phyloP scores from a whole-genome alignment of 176 grass and related monocot genomes.

The Triticum timopheevii region DNA sequence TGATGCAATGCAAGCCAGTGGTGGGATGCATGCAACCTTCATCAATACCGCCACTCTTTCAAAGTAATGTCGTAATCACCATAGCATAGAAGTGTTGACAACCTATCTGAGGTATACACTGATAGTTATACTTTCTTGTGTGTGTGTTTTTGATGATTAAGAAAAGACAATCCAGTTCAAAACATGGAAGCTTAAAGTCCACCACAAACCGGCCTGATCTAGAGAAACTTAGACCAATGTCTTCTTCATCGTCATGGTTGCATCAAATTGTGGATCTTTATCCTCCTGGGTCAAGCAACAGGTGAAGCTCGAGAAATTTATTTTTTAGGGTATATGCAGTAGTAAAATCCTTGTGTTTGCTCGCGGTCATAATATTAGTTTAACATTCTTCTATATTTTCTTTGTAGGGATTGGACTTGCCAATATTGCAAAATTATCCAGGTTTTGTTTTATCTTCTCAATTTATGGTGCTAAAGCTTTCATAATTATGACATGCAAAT shows the following conservation, averaged over 20 bases:
- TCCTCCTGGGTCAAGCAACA: conserved; percentile 69
- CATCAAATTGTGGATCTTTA: conserved; percentile 77
- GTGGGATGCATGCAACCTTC: conserved; percentile 65
- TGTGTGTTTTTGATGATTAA: conserved; percentile 88
- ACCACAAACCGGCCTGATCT: conserved; percentile 35
- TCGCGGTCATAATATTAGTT: conserved; percentile 6
- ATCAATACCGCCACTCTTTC: conserved; percentile 58
- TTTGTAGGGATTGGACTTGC: conserved; percentile 87
- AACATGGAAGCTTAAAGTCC: conserved; percentile 52
- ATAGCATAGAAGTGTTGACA: conserved; percentile 19
- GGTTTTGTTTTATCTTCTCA: conserved; percentile 45
- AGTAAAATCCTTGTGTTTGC: conserved; percentile 13
- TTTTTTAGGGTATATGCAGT: conserved; percentile 11
- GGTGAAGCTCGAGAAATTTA: conserved; percentile 40
- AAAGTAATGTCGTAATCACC: conserved; percentile 67
- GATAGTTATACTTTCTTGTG: conserved; percentile 51
- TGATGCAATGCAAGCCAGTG: conserved; percentile 67
- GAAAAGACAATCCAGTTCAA: conserved; percentile 97
- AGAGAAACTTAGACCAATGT: conserved; percentile 40
- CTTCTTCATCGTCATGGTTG: conserved; percentile 53
- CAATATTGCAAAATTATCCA: conserved; percentile 82
- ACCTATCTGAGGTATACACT: conserved; percentile 14
- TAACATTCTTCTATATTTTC: conserved; percentile 36
- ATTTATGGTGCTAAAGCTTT: conserved; percentile 7
- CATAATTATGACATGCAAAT: conserved; percentile 3